A percentile compares a stretch with the other conserved stretches of the same genome.
Conservation (phyloP, 78 protist species). For the Dictyostelium discoideum region dicty_2.7 NC_007089.4:4193001-4193500, state of each 20-base stretch:
- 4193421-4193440: not conserved
- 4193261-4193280: slow-evolving; percentile 16
- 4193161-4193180: slow-evolving; percentile 2
- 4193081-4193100: not conserved
- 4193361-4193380: not conserved
- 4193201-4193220: not conserved
- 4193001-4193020: not conserved
- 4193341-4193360: not conserved
- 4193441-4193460: slow-evolving; percentile 1
- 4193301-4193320: not conserved
- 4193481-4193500: not conserved
- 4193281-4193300: slow-evolving; percentile 7
- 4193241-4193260: slow-evolving; percentile 20
- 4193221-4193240: not conserved
- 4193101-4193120: not conserved
- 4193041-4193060: not conserved
- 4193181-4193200: not conserved
- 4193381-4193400: slow-evolving; percentile 15
- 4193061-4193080: not conserved
- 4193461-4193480: not conserved
- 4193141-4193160: not conserved
- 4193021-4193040: not conserved
- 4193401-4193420: not conserved
- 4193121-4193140: slow-evolving; percentile 2
- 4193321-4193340: slow-evolving; percentile 7